Conservation (phyloP, 768 basidiomycete genomes). For the Pseudohyphozyma bogoriensis region DNA sequence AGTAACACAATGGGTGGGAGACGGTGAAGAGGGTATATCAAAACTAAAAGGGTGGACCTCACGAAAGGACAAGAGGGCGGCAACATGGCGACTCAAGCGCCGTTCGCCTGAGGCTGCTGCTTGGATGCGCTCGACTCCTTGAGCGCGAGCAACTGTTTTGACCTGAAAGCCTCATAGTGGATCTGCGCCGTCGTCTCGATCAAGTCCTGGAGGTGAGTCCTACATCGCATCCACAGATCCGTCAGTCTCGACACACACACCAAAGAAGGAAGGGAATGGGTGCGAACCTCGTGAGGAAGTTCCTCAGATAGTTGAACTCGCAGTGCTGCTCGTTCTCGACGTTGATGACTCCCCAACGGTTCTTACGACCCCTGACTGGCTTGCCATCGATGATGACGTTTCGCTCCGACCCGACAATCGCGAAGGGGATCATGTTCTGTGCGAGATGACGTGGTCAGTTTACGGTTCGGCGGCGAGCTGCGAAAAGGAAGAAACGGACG, state of each 20-base stretch:
- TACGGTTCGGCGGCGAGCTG: neutral
- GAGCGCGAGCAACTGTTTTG: slow-evolving; percentile 81
- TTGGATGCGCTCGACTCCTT: slow-evolving; percentile 6
- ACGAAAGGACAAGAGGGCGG: no score
- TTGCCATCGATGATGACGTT: slow-evolving; percentile 93
- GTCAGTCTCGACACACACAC: neutral
- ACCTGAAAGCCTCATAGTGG: slow-evolving; percentile 99
- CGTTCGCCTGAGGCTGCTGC: neutral
- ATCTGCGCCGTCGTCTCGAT: slow-evolving; percentile 99
- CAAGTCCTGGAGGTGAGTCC: slow-evolving; percentile 93
- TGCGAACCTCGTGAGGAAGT: slow-evolving; percentile 80
- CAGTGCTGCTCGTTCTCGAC: slow-evolving; percentile 94
- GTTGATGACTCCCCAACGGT: slow-evolving; percentile 96
- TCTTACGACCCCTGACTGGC: slow-evolving; percentile 88
- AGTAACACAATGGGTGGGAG: no score
- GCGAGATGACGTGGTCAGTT: neutral
- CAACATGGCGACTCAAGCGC: no score
- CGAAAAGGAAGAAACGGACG: slow-evolving; percentile 44
- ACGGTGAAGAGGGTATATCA: no score
- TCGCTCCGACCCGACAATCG: slow-evolving; percentile 92
- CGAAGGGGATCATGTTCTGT: slow-evolving; percentile 90
- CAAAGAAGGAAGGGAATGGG: neutral
- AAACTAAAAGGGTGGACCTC: no score
- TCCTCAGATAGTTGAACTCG: slow-evolving; percentile 93
- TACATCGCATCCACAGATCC: slow-evolving; percentile 31